Evolutionary conservation across 495 filamentous ascomycete species (phyloP).

Genomic region (Daldinia caldariorum): DNA sequence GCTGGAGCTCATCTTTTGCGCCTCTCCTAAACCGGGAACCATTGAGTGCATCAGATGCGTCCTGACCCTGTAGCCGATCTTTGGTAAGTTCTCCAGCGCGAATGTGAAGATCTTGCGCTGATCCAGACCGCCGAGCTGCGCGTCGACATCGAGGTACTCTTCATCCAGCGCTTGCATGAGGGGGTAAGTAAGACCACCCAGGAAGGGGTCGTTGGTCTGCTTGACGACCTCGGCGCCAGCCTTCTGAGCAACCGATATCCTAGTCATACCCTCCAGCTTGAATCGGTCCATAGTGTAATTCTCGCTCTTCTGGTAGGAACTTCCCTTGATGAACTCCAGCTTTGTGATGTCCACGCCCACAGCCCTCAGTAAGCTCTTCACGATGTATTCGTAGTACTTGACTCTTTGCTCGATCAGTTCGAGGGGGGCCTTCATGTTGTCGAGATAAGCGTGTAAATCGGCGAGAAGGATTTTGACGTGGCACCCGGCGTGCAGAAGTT

Average conservation of each 20-base stretch:
- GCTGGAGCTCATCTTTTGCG: slow-evolving; percentile 70
- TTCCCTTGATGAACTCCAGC: slow-evolving; percentile 85
- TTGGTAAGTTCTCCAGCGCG: slow-evolving; percentile 78
- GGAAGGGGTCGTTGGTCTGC: slow-evolving; percentile 76
- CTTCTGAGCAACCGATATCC: slow-evolving; percentile 79
- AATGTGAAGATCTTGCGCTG: slow-evolving; percentile 90
- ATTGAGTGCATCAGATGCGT: slow-evolving; percentile 93
- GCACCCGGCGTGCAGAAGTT: slow-evolving; percentile 86
- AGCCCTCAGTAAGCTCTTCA: slow-evolving; percentile 72
- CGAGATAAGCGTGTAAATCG: slow-evolving; percentile 82
- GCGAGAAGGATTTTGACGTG: slow-evolving; percentile 82
- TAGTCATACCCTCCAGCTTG: slow-evolving; percentile 65
- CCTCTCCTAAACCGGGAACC: slow-evolving; percentile 85
- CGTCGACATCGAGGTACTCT: slow-evolving; percentile 86
- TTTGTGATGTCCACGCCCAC: slow-evolving; percentile 79
- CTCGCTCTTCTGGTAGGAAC: slow-evolving; percentile 77
- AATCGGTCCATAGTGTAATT: slow-evolving; percentile 83
- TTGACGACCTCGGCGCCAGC: slow-evolving; percentile 95
- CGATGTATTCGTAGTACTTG: slow-evolving; percentile 74
- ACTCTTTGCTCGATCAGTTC: slow-evolving; percentile 85
- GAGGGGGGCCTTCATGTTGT: slow-evolving; percentile 84
- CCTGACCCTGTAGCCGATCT: slow-evolving; percentile 73
- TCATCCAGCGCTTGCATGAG: slow-evolving; percentile 93
- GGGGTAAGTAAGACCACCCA: slow-evolving; percentile 87
- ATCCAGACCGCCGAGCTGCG: slow-evolving; percentile 81